Evolutionary conservation across 1,139 yeast genomes (phyloP), one percentile per base, ranked within the genome.

Genomic region (Yamadazyma dendronema): DNA sequence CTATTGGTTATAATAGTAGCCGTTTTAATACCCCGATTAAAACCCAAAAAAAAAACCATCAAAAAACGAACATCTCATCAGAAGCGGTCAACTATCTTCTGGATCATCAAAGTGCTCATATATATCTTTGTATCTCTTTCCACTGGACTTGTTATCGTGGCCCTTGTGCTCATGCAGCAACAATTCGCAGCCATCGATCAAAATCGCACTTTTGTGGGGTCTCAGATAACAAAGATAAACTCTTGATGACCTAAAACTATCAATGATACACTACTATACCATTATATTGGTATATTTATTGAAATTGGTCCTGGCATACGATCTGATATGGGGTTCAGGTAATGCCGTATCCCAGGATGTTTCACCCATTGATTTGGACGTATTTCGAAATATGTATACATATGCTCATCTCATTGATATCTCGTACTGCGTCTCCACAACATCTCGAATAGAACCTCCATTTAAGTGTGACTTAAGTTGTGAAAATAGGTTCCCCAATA

Each of bases 401-500:
- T 66, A 67, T 46, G 76, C 79, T 2, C 77, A 72, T 48, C 53
- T 74, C 30, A 68, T 70, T 30, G 79, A 74, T 41, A 71, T 73
- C 16, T 58, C 78, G 9, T 75, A 75, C 44, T 75, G 81, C 44
- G 62, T 75, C 2, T 67, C 75, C 2, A 53, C 59, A 2, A 42
- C 62, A 2, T 52, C 62, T 3, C 50, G 52, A 4, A 64, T 75
- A 6, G 49, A 55, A 2, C 51, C 54, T 19, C 80, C 80, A 0
- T 75, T 75, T 43, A 44, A 56, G n/a, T 75, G 81, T 47, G 69
- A 65, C 16, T 54, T 69, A 30, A 49, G 54, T 15, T 74, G 81
- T 44, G 62, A 61, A 13, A 46, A 46, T 3, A 39, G 57, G 34
- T 74, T 73, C 44, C 74, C 75, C 5, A 61, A 70, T 39, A 56